These are phyloP conservation scores for Neobulgaria alba DNA, from an alignment of 2,329 filamentous ascomycete genomes.

Conservation along the genomic window DNA sequence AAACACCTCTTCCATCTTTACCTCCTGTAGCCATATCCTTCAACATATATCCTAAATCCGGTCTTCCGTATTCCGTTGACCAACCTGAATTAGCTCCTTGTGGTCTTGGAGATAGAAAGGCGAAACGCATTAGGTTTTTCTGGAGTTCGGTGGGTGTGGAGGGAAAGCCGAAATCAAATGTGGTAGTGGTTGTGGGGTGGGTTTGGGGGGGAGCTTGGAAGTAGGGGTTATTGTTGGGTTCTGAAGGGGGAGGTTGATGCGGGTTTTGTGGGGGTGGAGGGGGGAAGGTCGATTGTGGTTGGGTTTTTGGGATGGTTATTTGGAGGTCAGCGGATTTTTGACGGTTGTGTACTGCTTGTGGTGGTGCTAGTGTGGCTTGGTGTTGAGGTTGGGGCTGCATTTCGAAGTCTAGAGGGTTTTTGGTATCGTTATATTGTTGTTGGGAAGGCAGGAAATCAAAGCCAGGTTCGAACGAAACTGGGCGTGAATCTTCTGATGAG, in stretches of 20 bases:
- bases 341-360: constrained; percentile 19
- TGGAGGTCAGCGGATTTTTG: constrained; percentile 16
- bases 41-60: constrained; percentile 80
- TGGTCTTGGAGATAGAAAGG: constrained; percentile 55
- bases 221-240: constrained; percentile 11
- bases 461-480: constrained; percentile 5
- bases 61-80: constrained; percentile 86
- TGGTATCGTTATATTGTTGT: neutral
- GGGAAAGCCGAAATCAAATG: constrained; percentile 74
- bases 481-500: constrained; percentile 7
- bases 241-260: constrained; percentile 16
- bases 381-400: too few relatives aligned
- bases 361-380: too few relatives aligned
- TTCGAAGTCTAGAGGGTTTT: neutral
- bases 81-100: constrained; percentile 69
- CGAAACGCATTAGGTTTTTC: constrained; percentile 83
- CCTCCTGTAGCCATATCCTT: constrained; percentile 72
- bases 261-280: too few relatives aligned
- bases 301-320: constrained; percentile 17
- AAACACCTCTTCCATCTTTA: constrained; percentile 54
- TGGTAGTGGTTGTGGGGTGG: constrained; percentile 1
- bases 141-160: constrained; percentile 80
- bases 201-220: neutral
- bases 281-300: too few relatives aligned
- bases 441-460: constrained; percentile 12